Evolutionary conservation across 257 asterid genomes (phyloP), one percentile per base, ranked within the genome.

Genomic region (Coffea eugenioides): DNA sequence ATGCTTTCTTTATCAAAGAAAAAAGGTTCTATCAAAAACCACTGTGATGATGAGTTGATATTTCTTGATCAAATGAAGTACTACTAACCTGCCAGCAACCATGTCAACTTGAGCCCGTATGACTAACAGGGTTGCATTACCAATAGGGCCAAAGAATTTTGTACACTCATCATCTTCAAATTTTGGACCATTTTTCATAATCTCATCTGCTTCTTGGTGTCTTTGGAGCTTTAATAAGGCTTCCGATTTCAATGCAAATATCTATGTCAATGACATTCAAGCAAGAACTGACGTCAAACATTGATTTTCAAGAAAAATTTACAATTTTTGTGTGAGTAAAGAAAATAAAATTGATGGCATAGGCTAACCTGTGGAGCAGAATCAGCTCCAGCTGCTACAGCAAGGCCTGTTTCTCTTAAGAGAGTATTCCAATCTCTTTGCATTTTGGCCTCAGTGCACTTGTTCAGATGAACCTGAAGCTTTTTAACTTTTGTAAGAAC

Each of bases 171-270:
- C 97, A 27, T 84, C 83, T 10, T 89, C 89, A 46, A 89, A 91
- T 27, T 90, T 82, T 0, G 97, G 97, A 48, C 94, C 88, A 54
- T 69, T 87, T 11, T 80, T 83, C 86, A 89, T 73, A 27, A 89
- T 87, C 69, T 91, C 90, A 51, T 91, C 92, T 23, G 97, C 97
- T 25, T 90, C 97, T 84, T 89, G 94, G 79, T 88, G 91, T 84
- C 83, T 90, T 76, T 87, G 87, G 61, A 93, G 92, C 89, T 85
- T 90, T 87, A 93, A 25, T 36, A 85, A 82, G 4, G 97, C 97
- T 87, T 91, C 97, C 15, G 95, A 93, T 90, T 86, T 91, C 85
- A 93, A 77, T 43, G 94, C 92, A 77, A 90, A 88, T 88, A 93
- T 91, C 97, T 93, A 72, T 79, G 41, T 54, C 51, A 64, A 36